Evolutionary conservation across 2,329 filamentous ascomycete genomes (phyloP).

Genomic region (Xylaria multiplex): DNA sequence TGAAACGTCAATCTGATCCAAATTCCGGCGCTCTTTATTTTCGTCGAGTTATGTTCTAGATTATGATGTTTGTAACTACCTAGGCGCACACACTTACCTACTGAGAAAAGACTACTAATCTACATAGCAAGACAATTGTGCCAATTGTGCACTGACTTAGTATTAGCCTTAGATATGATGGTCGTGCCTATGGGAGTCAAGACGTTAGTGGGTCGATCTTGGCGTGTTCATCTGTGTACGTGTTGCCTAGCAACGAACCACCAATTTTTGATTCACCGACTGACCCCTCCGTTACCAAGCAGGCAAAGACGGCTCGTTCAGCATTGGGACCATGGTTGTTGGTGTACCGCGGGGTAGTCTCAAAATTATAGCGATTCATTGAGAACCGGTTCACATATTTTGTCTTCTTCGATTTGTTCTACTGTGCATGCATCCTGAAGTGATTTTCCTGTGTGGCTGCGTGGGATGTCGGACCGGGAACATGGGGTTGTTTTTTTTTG

Average conservation of each 20-base stretch:
- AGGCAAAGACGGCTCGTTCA: too few relatives aligned
- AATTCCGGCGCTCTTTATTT: background rate
- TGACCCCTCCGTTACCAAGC: too few relatives aligned
- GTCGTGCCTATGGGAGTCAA: too few relatives aligned
- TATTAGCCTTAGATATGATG: too few relatives aligned
- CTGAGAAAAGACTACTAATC: too few relatives aligned
- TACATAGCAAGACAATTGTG: too few relatives aligned
- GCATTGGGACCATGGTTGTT: too few relatives aligned
- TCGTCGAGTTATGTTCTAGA: background rate
- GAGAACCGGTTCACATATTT: background rate
- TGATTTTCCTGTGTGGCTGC: background rate
- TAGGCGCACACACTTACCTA: background rate
- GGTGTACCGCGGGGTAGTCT: too few relatives aligned
- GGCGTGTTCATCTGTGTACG: background rate
- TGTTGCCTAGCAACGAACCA: constrained; percentile 36
- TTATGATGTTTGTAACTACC: background rate
- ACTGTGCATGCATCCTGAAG: background rate
- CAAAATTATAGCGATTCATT: background rate
- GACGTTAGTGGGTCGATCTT: constrained; percentile 2
- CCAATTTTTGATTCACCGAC: too few relatives aligned
- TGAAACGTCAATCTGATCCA: constrained; percentile 22
- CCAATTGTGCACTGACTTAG: background rate
- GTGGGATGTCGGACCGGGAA: constrained; percentile 1
- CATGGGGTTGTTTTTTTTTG: constrained; percentile 6
- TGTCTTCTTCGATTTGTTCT: constrained; percentile 11